These are phyloP conservation scores for Fistulinella cinereoalba DNA, from an alignment of 1,284 basidiomycete genomes.

Conservation along the genomic window DNA sequence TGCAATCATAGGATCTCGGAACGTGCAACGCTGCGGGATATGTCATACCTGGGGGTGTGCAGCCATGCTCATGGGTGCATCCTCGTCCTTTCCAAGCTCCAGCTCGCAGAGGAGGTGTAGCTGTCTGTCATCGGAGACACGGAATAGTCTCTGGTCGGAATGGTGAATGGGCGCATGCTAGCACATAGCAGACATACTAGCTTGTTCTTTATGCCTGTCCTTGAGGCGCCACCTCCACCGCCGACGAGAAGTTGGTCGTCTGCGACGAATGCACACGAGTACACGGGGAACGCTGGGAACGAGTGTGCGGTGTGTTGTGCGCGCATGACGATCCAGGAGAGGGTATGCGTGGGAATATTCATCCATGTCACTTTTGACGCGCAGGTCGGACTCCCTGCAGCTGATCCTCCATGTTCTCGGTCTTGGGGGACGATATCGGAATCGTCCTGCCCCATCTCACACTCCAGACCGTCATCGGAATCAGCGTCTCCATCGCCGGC, in stretches of 20 bases:
- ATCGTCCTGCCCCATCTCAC: constrained; percentile 57
- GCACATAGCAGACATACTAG: constrained; percentile 47
- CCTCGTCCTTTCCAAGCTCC: constrained; percentile 76
- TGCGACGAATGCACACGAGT: constrained; percentile 81
- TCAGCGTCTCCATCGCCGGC: constrained; percentile 79
- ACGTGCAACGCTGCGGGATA: neutral
- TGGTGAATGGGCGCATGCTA: constrained; percentile 6
- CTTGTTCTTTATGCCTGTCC: constrained; percentile 89
- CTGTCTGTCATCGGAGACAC: constrained; percentile 55
- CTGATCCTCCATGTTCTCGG: constrained; percentile 20
- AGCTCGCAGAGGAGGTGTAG: constrained; percentile 67
- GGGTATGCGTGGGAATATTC: constrained; percentile 14
- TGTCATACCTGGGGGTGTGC: constrained; percentile 56
- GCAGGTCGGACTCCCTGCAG: too few species aligned
- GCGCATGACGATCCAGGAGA: constrained; percentile 52
- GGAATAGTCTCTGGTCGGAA: constrained; percentile 63
- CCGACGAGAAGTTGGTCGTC: constrained; percentile 78
- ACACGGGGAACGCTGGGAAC: constrained; percentile 80
- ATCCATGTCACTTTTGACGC: too few species aligned
- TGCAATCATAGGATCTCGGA: constrained; percentile 26
- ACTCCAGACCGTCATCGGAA: constrained; percentile 70
- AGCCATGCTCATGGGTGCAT: constrained; percentile 92
- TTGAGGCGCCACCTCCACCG: constrained; percentile 81
- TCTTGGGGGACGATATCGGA: constrained; percentile 26
- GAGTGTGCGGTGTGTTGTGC: constrained; percentile 76